Evolutionary conservation across 202 grass and related monocot species (phyloP).

Genomic region (Panicum virgatum): DNA sequence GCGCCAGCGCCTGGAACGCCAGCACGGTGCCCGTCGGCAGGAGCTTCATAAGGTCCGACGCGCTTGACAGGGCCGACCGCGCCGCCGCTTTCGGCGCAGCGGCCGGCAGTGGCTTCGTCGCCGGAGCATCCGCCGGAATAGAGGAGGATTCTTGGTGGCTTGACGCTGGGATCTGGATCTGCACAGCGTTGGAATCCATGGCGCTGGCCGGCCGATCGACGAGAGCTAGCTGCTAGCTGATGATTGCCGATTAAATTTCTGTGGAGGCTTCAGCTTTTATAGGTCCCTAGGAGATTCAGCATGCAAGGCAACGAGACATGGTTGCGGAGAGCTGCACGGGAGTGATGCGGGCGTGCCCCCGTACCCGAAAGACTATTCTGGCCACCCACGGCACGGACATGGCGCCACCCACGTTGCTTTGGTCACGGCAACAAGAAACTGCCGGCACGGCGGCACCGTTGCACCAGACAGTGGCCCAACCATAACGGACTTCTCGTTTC

Average conservation of each 20-base stretch:
- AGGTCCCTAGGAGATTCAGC: neutral
- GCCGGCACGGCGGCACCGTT: conserved; percentile 1
- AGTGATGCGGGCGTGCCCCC: neutral
- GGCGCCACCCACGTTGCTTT: conserved; percentile 7
- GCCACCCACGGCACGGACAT: neutral
- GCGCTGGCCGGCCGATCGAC: neutral
- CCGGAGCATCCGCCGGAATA: neutral
- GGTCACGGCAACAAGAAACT: conserved; percentile 32
- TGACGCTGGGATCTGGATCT: conserved; percentile 11
- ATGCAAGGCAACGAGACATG: conserved; percentile 9
- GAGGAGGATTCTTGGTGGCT: neutral
- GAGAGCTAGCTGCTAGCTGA: neutral
- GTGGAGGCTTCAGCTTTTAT: neutral
- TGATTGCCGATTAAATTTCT: neutral
- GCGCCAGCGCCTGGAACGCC: conserved; percentile 57
- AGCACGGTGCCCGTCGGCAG: conserved; percentile 73
- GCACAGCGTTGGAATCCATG: conserved; percentile 19
- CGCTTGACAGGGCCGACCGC: conserved; percentile 45
- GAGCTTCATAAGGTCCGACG: conserved; percentile 54
- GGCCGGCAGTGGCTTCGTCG: neutral
- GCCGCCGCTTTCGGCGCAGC: neutral
- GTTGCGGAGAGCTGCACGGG: conserved; percentile 23
- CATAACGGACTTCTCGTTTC: conserved; percentile 35
- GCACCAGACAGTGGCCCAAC: conserved; percentile 8
- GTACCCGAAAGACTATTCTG: neutral